Percentiles rank a stretch among this genome's conserved stretches.
These are phyloP conservation scores for Xylaria sp. DNA, from an alignment of 2,329 filamentous ascomycete species.

Conservation along the genomic window DNA sequence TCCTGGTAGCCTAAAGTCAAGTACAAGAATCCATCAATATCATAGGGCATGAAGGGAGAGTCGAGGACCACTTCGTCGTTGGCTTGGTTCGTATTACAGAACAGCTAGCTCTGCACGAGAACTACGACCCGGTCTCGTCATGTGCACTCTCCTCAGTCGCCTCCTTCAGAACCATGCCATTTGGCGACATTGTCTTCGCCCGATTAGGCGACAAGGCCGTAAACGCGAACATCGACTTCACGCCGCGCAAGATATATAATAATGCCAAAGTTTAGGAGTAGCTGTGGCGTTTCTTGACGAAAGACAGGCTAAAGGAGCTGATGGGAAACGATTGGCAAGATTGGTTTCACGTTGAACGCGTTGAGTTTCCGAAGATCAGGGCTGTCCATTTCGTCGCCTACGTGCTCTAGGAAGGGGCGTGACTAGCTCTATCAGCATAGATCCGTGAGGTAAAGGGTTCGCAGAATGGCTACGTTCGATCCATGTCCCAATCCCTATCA, in stretches of 20 bases:
- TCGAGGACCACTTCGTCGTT: slow-evolving; percentile 33
- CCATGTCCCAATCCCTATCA: slow-evolving; percentile 40
- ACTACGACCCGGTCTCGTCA: slow-evolving; percentile 41
- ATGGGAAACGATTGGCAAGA: slow-evolving; percentile 58
- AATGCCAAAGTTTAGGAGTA: slow-evolving; percentile 54
- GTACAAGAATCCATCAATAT: slow-evolving; percentile 42
- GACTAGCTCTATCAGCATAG: slow-evolving; percentile 60
- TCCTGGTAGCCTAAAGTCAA: slow-evolving; percentile 45
- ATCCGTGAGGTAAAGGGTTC: slow-evolving; percentile 64
- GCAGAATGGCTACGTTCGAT: slow-evolving; percentile 41
- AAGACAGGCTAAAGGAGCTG: slow-evolving; percentile 51
- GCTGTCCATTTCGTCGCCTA: slow-evolving; percentile 65
- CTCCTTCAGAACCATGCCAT: slow-evolving; percentile 56
- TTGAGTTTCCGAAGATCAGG: slow-evolving; percentile 58
- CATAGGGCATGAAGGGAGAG: slow-evolving; percentile 21
- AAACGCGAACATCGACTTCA: slow-evolving; percentile 49
- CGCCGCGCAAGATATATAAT: slow-evolving; percentile 55
- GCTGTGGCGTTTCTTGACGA: slow-evolving; percentile 53
- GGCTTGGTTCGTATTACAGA: slow-evolving; percentile 46
- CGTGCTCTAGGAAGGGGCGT: slow-evolving; percentile 58
- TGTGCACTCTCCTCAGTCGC: slow-evolving; percentile 49
- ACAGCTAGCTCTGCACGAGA: slow-evolving; percentile 42
- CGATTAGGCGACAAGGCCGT: slow-evolving; percentile 45
- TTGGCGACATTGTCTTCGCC: slow-evolving; percentile 43
- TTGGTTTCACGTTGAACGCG: slow-evolving; percentile 56